Evolutionary conservation across 176 grass and related monocot species (phyloP).

Genomic region (Areca catechu): DNA sequence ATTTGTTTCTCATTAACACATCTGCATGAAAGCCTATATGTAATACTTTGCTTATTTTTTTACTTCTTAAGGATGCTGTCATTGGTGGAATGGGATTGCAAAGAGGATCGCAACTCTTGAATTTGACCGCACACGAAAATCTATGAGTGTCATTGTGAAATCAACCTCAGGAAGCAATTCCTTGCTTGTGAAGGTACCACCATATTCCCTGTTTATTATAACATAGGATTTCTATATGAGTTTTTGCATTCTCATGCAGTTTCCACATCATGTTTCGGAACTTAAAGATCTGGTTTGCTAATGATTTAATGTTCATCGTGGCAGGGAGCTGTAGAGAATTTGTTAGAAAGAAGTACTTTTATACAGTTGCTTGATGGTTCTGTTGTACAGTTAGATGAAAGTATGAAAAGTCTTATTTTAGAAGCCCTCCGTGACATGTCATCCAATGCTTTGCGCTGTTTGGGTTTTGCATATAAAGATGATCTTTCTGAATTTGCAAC

Average conservation of each 20-base stretch:
- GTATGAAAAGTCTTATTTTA: conserved; percentile 12
- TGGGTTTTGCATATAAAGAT: conserved; percentile 34
- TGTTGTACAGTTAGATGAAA: conserved; percentile 14
- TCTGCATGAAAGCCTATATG: too few species aligned
- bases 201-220: too few species aligned
- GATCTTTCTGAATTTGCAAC: conserved; percentile 23
- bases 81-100: conserved; percentile 19
- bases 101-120: conserved; percentile 26
- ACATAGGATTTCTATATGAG: too few species aligned
- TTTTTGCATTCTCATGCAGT: too few species aligned
- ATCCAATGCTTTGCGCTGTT: conserved; percentile 23
- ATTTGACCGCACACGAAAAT: conserved; percentile 27
- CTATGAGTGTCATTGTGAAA: conserved; percentile 33
- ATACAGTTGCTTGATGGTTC: conserved; percentile 30
- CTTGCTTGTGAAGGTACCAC: conserved; percentile 26
- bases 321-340: conserved; percentile 29
- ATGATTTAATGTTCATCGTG: background rate
- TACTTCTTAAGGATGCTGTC: conserved; percentile 14
- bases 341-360: conserved; percentile 24
- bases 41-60: too few species aligned
- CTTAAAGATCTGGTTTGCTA: too few species aligned
- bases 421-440: conserved; percentile 27
- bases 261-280: too few species aligned
- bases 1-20: too few species aligned
- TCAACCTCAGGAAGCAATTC: conserved; percentile 24